Evolutionary conservation across 1,284 basidiomycete species (phyloP), one percentile per base, ranked within the genome.

Genomic region (Inonotus hispidus): DNA sequence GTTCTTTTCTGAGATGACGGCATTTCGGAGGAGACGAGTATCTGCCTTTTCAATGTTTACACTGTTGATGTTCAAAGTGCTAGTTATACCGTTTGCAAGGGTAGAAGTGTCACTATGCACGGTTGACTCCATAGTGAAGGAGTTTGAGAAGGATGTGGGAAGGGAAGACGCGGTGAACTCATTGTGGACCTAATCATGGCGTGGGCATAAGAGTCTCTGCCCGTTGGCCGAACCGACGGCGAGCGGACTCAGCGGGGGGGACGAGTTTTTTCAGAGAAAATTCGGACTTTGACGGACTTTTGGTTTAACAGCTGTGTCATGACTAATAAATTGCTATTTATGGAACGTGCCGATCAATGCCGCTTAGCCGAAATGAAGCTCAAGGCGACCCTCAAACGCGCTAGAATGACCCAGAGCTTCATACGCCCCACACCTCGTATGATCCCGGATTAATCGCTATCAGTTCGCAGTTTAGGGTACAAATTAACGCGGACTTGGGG

Each of bases 101-200:
- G 52, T 55, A 14, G 59, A 37, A 19, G 43, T 52, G 35, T 60
- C 59, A 32, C 52, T 53, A 39, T 60, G 49, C 43, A 27, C 16
- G 6, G 45, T 35, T 35, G 50, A 8, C 16, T 52, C 13, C 50
- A 52, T 52, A 5, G 45, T 37, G 3, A 14, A n/a, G 41, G 19
- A n/a, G n/a, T n/a, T n/a, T n/a, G 32, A 32, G 32, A 32, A 32
- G 8, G 32, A 32, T 14, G 41, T 39, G 0, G 38, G 38, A 39
- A 39, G 38, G 38, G n/a, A n/a, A 39, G 38, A 39, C 2, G n/a
- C 38, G 38, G 38, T n/a, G n/a, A n/a, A 39, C 13, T 39, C 11
- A 13, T 10, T 39, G 38, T 39, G n/a, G 13, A 39, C n/a, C 13
- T n/a, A n/a, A n/a, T n/a, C 7, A 6, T 13, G 38, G 10, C 38